Conservation (phyloP, 108 stramenopile species). For the Aureococcus anophagefferens region DNA sequence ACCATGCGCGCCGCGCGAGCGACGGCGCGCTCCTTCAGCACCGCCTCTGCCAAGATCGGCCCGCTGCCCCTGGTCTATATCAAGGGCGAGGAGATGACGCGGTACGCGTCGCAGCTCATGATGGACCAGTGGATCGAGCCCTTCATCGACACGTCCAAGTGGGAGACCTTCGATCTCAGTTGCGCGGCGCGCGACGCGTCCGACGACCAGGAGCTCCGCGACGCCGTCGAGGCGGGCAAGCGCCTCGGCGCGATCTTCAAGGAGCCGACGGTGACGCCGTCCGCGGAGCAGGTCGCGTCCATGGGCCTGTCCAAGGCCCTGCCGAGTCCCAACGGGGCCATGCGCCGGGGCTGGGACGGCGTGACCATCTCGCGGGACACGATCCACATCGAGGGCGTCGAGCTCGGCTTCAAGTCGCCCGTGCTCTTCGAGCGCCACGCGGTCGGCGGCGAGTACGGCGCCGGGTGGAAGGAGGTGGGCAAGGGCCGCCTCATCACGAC, state of each 20-base stretch:
- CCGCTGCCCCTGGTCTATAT: conserved; percentile 80
- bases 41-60: neutral
- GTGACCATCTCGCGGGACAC: conserved; percentile 91
- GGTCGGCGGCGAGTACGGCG: conserved; percentile 93
- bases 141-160: conserved; percentile 68
- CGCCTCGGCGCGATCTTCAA: conserved; percentile 51
- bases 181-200: conserved; percentile 80
- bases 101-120: conserved; percentile 76
- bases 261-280: conserved; percentile 93
- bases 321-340: conserved; percentile 88
- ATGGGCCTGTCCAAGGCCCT: conserved; percentile 79
- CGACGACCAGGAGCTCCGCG: conserved; percentile 74
- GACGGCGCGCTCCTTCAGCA: too few relatives aligned
- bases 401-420: conserved; percentile 86
- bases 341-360: conserved; percentile 92
- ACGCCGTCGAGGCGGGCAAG: conserved; percentile 79
- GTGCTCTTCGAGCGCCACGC: conserved; percentile 94
- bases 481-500: conserved; percentile 77
- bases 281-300: conserved; percentile 64
- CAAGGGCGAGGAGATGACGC: conserved; percentile 91
- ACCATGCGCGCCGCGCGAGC: too few relatives aligned
- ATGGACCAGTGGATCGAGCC: conserved; percentile 84
- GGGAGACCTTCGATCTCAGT: conserved; percentile 79
- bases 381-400: conserved; percentile 94
- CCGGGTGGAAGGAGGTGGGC: conserved; percentile 81